Percentiles rank a stretch among this genome's conserved stretches.
Evolutionary conservation across 495 filamentous ascomycete genomes (phyloP).

Genomic region (Bacidia rubella): DNA sequence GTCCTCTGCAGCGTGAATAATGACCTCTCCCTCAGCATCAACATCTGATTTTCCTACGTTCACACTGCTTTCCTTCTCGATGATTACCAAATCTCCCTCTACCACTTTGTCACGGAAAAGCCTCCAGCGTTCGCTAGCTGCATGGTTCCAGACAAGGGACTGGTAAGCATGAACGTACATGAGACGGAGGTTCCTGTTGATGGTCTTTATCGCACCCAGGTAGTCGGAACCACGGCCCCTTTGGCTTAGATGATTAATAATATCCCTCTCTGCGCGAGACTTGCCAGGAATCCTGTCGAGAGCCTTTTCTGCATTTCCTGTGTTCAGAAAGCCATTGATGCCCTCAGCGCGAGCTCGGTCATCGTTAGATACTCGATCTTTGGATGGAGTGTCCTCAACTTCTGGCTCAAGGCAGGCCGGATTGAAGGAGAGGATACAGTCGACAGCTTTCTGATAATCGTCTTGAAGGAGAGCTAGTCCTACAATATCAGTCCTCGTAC

Average conservation of each 20-base stretch:
- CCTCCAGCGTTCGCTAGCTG: constrained; percentile 64
- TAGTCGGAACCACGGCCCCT: constrained; percentile 42
- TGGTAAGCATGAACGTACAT: constrained; percentile 99
- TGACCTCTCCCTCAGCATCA: constrained; percentile 57
- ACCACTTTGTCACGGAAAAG: constrained; percentile 56
- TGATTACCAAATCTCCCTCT: constrained; percentile 74
- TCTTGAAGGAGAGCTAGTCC: constrained; percentile 72
- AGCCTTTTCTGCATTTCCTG: constrained; percentile 39
- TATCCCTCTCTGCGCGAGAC: constrained; percentile 61
- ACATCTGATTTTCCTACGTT: constrained; percentile 24
- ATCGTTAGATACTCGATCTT: constrained; percentile 44
- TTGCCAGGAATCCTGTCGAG: constrained; percentile 59
- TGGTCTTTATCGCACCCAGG: constrained; percentile 60
- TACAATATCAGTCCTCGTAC: constrained; percentile 64
- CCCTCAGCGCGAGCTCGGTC: constrained; percentile 64
- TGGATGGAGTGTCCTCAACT: constrained; percentile 21
- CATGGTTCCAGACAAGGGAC: constrained; percentile 82
- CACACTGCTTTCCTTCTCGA: constrained; percentile 31
- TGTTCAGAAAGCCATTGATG: constrained; percentile 54
- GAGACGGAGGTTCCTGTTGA: constrained; percentile 63
- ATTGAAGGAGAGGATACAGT: constrained; percentile 55
- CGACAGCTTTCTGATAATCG: constrained; percentile 65
- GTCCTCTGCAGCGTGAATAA: constrained; percentile 43
- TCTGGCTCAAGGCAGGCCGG: constrained; percentile 33
- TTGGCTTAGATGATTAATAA: constrained; percentile 59